A percentile compares a stretch with the other conserved stretches of the same genome.
phyloP scores from a whole-genome alignment of 2,329 filamentous ascomycete species.

The Epichloe glyceriae region DNA sequence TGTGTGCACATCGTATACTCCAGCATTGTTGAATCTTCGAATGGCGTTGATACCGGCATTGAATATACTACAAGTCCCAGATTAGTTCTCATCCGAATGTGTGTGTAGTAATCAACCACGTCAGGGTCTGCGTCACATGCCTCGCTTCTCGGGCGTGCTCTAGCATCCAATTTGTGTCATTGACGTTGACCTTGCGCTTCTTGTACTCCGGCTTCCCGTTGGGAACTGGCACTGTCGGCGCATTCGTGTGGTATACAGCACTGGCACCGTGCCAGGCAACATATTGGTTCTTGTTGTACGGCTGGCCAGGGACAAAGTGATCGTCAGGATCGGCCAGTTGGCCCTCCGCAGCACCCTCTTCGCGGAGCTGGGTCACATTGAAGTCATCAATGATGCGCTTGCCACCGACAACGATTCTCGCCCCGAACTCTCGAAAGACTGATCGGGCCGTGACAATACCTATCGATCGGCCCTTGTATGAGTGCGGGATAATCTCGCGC shows the following conservation, averaged over 20 bases:
- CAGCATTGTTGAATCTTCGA: constrained; percentile 56
- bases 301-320: constrained; percentile 58
- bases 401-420: constrained; percentile 85
- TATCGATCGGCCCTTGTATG: constrained; percentile 95
- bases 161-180: constrained; percentile 90
- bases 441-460: constrained; percentile 93
- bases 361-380: constrained; percentile 59
- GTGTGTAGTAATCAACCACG: no score
- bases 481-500: constrained; percentile 89
- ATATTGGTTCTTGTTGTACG: constrained; percentile 98
- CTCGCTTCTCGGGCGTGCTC: constrained; percentile 87
- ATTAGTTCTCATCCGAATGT: no score
- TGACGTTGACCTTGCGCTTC: constrained; percentile 76
- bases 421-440: constrained; percentile 93
- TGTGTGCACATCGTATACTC: constrained; percentile 88
- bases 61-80: constrained; percentile 49
- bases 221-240: constrained; percentile 61
- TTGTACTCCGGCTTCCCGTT: constrained; percentile 69
- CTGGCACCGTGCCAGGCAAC: constrained; percentile 98
- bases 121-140: constrained; percentile 30
- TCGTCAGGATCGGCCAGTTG: constrained; percentile 88
- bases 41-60: constrained; percentile 61
- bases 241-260: constrained; percentile 80
- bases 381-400: constrained; percentile 83
- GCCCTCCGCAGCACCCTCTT: constrained; percentile 71